phyloP scores from a whole-genome alignment of 2,329 filamentous ascomycete genomes.

The Exophiala lecanii-corni region DNA sequence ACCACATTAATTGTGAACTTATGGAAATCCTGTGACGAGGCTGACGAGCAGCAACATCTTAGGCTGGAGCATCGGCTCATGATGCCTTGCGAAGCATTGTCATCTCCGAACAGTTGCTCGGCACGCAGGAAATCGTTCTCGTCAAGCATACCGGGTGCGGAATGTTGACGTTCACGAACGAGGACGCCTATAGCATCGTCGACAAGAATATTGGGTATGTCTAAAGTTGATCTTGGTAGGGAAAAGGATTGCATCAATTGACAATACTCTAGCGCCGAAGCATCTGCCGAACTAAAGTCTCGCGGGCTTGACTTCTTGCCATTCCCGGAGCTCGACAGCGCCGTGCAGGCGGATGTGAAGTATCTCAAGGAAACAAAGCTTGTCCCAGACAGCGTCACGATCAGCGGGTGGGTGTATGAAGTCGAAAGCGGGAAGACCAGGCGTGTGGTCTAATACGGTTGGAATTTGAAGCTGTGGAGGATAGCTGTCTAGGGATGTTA shows the following conservation, averaged over 20 bases:
- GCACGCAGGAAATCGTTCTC: conserved; percentile 68
- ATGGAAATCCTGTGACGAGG: not conserved
- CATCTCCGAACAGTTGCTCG: conserved; percentile 74
- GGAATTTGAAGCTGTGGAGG: not conserved
- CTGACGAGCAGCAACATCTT: not conserved
- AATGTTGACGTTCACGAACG: conserved; percentile 65
- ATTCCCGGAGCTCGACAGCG: conserved; percentile 60
- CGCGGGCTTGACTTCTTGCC: conserved; percentile 57
- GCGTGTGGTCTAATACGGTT: conserved; percentile 39
- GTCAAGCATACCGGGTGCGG: conserved; percentile 72
- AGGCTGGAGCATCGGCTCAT: conserved; percentile 58
- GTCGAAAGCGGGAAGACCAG: conserved; percentile 65
- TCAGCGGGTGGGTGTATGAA: conserved; percentile 74
- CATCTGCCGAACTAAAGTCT: conserved; percentile 24
- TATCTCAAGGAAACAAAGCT: conserved; percentile 56
- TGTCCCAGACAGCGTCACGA: conserved; percentile 54
- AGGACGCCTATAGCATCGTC: conserved; percentile 52
- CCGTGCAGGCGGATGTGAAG: conserved; percentile 62
- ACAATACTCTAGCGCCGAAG: conserved; percentile 13
- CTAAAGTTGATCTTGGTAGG: too few species aligned
- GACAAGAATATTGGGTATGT: conserved; percentile 53
- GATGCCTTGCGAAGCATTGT: conserved; percentile 71
- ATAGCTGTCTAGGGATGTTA: too few species aligned
- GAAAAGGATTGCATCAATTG: too few species aligned
- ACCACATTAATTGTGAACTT: too few species aligned